phyloP scores from a whole-genome alignment of 1,284 basidiomycete genomes.

The Cryptococcus jaspeensis region DNA sequence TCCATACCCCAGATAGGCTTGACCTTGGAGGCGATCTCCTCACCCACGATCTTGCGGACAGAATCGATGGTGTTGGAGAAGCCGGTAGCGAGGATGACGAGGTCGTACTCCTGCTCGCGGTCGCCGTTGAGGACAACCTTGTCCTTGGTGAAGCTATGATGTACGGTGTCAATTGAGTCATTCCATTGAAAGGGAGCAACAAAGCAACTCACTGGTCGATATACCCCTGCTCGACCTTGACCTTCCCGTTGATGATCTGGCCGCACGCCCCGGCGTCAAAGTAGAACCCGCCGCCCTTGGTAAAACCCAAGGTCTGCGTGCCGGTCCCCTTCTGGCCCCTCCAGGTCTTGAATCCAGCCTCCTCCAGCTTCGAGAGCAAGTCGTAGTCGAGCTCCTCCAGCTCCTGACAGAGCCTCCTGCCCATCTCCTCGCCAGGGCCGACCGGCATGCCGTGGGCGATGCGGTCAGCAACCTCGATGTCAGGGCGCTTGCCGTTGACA shows the following conservation, averaged over 20 bases:
- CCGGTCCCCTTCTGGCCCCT: slow-evolving; percentile 27
- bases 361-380: slow-evolving; percentile 58
- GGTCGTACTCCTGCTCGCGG: slow-evolving; percentile 60
- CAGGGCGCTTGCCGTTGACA: slow-evolving; percentile 52
- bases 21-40: slow-evolving; percentile 55
- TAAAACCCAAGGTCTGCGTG: slow-evolving; percentile 22
- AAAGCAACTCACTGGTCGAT: slow-evolving; percentile 12
- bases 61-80: slow-evolving; percentile 48
- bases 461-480: slow-evolving; percentile 52
- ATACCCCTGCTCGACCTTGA: slow-evolving; percentile 33
- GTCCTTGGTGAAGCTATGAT: slow-evolving; percentile 19
- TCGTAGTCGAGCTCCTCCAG: slow-evolving; percentile 46
- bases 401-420: slow-evolving; percentile 17
- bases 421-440: slow-evolving; percentile 29
- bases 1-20: slow-evolving; percentile 61
- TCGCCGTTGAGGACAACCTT: slow-evolving; percentile 25
- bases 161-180: background rate
- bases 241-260: slow-evolving; percentile 33
- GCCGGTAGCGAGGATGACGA: slow-evolving; percentile 67
- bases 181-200: background rate
- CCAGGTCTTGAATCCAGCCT: slow-evolving; percentile 53
- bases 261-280: slow-evolving; percentile 39
- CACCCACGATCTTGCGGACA: slow-evolving; percentile 49
- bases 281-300: slow-evolving; percentile 35
- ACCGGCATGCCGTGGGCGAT: slow-evolving; percentile 54